These are phyloP conservation scores for Thelonectria rubi DNA, from an alignment of 2,329 filamentous ascomycete genomes.

Conservation along the genomic window DNA sequence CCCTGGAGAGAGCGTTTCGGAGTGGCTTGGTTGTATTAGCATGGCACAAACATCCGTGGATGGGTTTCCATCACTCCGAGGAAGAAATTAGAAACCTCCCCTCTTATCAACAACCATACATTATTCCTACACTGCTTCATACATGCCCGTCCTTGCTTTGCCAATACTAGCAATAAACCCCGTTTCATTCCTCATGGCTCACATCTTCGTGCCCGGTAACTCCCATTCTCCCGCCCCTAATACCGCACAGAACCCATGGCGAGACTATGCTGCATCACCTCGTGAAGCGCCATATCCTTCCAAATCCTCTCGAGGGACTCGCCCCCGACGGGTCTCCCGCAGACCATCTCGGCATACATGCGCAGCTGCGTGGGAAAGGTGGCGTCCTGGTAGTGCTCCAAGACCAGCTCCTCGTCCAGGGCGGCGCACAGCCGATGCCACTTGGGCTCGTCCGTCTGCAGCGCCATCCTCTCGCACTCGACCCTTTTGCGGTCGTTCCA, in stretches of 20 bases:
- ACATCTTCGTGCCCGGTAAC: not conserved
- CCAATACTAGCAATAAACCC: no score
- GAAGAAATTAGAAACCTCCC: no score
- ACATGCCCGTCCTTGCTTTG: no score
- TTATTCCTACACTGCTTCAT: no score
- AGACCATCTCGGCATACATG: conserved; percentile 51
- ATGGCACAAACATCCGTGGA: no score
- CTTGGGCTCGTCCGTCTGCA: conserved; percentile 33
- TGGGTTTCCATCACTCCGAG: no score
- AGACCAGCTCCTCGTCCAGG: conserved; percentile 44
- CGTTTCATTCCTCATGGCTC: no score
- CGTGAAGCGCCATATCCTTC: not conserved
- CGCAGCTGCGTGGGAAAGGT: conserved; percentile 54
- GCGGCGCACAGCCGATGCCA: conserved; percentile 40
- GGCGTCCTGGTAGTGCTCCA: conserved; percentile 49
- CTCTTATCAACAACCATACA: no score
- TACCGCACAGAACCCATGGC: no score
- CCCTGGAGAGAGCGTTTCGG: no score
- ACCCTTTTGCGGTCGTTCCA: conserved; percentile 47
- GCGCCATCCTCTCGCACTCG: conserved; percentile 44
- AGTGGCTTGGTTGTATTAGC: no score
- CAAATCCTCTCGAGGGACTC: not conserved
- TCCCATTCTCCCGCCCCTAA: no score
- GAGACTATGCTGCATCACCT: not conserved
- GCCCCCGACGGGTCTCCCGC: not conserved